Percentiles rank a stretch among this genome's conserved stretches.
These are phyloP conservation scores for Heterococcus sp. DNA, from an alignment of 108 stramenopile genomes.

Conservation along the genomic window DNA sequence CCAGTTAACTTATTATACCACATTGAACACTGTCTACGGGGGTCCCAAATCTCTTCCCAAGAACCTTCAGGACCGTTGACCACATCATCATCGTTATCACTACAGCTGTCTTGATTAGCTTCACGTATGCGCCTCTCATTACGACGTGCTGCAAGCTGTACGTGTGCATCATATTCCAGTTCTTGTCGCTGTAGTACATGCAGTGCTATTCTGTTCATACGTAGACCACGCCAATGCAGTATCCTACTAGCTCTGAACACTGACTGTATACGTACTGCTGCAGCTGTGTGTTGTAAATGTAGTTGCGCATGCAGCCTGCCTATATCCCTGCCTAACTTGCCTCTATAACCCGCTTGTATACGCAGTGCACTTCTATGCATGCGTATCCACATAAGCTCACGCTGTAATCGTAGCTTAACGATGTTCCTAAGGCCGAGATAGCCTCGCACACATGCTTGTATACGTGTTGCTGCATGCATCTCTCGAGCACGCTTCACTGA, in stretches of 20 bases:
- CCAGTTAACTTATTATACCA: conserved; percentile 26
- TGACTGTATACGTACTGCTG: neutral
- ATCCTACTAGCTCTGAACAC: conserved; percentile 46
- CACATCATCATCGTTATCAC: no score
- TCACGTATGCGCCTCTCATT: conserved; percentile 27
- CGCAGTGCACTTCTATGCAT: neutral
- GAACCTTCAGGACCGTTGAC: neutral
- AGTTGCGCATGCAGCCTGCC: no score
- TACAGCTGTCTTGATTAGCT: conserved; percentile 8
- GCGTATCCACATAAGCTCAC: neutral
- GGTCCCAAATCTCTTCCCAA: conserved; percentile 18
- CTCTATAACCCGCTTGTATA: neutral
- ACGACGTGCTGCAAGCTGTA: conserved; percentile 10
- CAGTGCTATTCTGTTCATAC: conserved; percentile 54
- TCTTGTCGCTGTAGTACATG: conserved; percentile 55
- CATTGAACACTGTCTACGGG: neutral
- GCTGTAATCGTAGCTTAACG: neutral
- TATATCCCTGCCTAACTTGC: neutral
- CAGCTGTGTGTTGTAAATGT: no score
- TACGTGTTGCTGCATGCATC: neutral
- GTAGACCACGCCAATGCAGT: conserved; percentile 51
- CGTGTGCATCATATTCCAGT: conserved; percentile 44
- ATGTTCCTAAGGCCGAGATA: neutral
- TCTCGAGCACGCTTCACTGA: neutral
- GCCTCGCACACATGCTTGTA: conserved; percentile 2